A percentile compares a stretch with the other conserved stretches of the same genome.
These are phyloP conservation scores for Yarrowia sp. DNA, from an alignment of 805 yeast species.

Conservation along the genomic window DNA sequence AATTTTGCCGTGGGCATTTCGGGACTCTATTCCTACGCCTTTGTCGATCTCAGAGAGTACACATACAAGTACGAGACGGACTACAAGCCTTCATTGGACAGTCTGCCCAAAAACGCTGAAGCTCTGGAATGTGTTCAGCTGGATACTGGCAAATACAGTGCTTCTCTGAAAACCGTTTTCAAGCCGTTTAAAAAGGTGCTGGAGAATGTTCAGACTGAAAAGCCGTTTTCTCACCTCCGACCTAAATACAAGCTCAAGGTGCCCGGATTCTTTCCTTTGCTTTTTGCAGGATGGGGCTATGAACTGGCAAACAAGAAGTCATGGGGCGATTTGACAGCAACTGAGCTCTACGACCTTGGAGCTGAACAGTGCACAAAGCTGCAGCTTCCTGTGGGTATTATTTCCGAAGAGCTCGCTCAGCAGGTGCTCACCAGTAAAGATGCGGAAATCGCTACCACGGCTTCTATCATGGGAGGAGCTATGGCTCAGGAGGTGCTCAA, in stretches of 20 bases:
- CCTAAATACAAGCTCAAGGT: not conserved
- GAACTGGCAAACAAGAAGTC: not conserved
- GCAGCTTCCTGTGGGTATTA: conserved; percentile 48
- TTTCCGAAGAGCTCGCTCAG: conserved; percentile 42
- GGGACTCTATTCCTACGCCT: conserved; percentile 81
- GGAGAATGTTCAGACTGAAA: not conserved
- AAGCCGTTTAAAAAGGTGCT: conserved; percentile 18
- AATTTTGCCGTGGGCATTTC: conserved; percentile 65
- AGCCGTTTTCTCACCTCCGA: not conserved
- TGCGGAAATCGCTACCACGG: conserved; percentile 74
- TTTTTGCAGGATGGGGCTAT: conserved; percentile 6
- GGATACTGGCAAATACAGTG: not conserved
- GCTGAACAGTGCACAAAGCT: conserved; percentile 33
- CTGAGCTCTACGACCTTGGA: not conserved
- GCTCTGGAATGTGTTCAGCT: not conserved
- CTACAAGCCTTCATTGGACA: conserved; percentile 33
- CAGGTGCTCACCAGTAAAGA: conserved; percentile 40
- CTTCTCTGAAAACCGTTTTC: not conserved
- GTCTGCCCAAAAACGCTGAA: conserved; percentile 47
- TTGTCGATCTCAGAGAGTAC: conserved; percentile 73
- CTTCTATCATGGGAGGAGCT: conserved; percentile 87
- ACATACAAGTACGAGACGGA: conserved; percentile 37
- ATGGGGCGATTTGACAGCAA: not conserved
- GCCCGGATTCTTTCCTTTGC: not conserved
- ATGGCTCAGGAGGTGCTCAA: conserved; percentile 89